Conservation (phyloP, 345 rosid genomes). For the Murraya paniculata region DNA sequence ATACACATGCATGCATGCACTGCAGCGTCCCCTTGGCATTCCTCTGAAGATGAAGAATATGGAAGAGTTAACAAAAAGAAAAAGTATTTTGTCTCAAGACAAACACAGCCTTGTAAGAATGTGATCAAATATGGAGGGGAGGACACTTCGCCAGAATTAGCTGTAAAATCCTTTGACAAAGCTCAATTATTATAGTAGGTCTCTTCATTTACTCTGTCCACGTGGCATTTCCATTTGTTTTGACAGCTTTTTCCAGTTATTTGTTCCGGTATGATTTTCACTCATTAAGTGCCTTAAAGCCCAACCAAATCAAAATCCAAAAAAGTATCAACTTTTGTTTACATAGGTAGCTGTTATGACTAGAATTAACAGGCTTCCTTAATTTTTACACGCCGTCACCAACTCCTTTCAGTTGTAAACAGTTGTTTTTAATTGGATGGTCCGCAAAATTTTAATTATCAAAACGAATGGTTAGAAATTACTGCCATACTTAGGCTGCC, state of each 20-base stretch:
- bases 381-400: background rate
- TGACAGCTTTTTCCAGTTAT: conserved; percentile 4
- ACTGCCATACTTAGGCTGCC: no score
- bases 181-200: background rate
- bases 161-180: conserved; percentile 30
- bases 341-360: background rate
- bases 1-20: no score
- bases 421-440: background rate
- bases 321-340: background rate
- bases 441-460: no score
- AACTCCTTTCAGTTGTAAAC: background rate
- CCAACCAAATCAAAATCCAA: background rate
- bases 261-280: background rate
- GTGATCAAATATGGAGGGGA: conserved; percentile 24
- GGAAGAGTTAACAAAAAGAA: background rate
- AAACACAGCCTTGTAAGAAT: background rate
- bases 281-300: background rate
- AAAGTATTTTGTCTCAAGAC: background rate
- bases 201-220: background rate
- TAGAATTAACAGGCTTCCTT: background rate
- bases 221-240: background rate
- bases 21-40: background rate
- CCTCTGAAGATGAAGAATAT: background rate
- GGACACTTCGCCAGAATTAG: conserved; percentile 26
- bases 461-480: no score